Base-by-base conservation (phyloP, 441 rosid species). In the Populus hybrid region DNA sequence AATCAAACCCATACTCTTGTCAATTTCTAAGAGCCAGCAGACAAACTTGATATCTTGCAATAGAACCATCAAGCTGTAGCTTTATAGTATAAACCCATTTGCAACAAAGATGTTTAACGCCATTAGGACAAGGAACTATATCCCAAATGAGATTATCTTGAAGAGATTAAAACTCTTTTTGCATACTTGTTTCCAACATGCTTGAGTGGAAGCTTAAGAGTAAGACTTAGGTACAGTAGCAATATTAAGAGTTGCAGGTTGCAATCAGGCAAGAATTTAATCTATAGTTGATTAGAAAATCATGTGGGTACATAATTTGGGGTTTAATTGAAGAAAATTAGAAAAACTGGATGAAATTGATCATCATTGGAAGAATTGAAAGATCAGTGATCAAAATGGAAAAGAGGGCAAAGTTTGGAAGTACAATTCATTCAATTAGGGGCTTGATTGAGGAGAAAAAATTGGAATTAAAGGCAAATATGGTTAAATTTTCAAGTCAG, bases 61-160 rank as follows among this genome's bases (percentile, higher is more conserved):
- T 18, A 18, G 74, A 38, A 16, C 59, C 59, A 71, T 71, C 30
- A 23, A 23, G 40, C 0, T 8, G 64, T 14, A 50, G 32, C 74
- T 71, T 71, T 36, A 5, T 23, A 0, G 5, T 36, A 26, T 71
- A 50, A n/a, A 71, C 74, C 74, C 74, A 71, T 28, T 71, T 71
- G 0, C 64, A 40, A 23, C 74, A 57, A 21, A 23, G 12, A n/a
- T 1, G 64, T 21, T 71, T 40, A 36, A 71, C 64, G 0, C 42
- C 42, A 38, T 9, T 9, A 38, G 42, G 42, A 50, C 32, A 69
- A 10, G 40, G 72, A 38, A 38, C 42, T 38, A 38, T 38, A 38
- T 38, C 12, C 11, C 42, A 38, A 0, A 38, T 38, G 42, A 0
- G 42, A 38, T 38, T 38, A 10, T 38, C 42, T 38, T 38, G 0